phyloP scores from a whole-genome alignment of 2,329 filamentous ascomycete species.

The Aspergillus sp. region DNA sequence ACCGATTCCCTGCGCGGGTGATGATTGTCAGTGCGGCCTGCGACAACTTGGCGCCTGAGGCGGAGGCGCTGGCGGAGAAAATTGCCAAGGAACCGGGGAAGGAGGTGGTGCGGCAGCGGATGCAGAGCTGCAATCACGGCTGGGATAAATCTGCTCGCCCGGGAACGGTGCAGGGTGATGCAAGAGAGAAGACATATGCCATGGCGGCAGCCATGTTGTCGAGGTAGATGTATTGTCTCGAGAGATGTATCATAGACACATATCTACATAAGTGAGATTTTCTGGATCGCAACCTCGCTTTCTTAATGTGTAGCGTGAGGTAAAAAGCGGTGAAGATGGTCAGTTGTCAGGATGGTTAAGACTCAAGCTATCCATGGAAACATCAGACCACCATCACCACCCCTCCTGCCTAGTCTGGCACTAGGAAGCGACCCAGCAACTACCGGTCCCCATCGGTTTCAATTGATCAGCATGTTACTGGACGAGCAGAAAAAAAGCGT shows the following conservation, averaged over 20 bases:
- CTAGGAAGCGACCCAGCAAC: background rate
- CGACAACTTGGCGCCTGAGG: conserved; percentile 34
- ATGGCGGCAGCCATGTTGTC: conserved; percentile 35
- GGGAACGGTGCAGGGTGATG: conserved; percentile 30
- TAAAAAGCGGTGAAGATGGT: background rate
- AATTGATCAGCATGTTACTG: conserved; percentile 3
- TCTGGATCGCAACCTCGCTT: no score
- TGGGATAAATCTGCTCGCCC: conserved; percentile 40
- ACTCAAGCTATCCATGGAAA: background rate
- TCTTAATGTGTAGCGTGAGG: background rate
- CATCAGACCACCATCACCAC: conserved; percentile 2
- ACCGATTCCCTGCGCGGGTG: conserved; percentile 32
- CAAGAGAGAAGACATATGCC: conserved; percentile 39
- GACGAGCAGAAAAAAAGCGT: background rate
- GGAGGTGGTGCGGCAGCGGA: conserved; percentile 34
- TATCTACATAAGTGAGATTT: background rate
- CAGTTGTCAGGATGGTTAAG: background rate
- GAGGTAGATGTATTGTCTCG: background rate
- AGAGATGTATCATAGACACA: background rate
- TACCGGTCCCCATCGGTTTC: background rate
- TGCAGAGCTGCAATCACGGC: conserved; percentile 41
- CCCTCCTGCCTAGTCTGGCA: conserved; percentile 1
- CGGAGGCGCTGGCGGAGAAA: conserved; percentile 31
- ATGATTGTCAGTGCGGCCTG: conserved; percentile 35
- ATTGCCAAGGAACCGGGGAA: conserved; percentile 23